These are phyloP conservation scores for Filobasidium uniguttulatum DNA, from an alignment of 1,284 basidiomycete species.

Conservation along the genomic window DNA sequence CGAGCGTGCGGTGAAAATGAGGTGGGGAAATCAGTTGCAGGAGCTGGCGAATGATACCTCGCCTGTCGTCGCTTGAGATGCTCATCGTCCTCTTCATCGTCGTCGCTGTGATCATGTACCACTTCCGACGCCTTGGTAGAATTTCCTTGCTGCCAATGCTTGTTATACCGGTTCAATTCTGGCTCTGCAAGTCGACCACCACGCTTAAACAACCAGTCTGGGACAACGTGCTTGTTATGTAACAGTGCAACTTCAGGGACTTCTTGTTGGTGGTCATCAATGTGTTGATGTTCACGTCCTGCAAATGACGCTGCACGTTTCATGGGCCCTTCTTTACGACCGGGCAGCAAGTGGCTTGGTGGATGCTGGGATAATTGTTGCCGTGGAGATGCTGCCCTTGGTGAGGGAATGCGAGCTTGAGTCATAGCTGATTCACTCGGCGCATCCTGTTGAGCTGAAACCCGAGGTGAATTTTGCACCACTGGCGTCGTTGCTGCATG, in stretches of 20 bases:
- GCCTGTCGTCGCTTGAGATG: neutral
- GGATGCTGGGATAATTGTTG: too few species aligned
- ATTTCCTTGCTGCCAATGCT: constrained; percentile 7
- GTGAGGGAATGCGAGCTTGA: neutral
- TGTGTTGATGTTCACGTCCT: constrained; percentile 8
- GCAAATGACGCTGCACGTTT: constrained; percentile 7
- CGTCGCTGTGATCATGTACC: too few species aligned
- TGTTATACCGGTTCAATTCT: constrained; percentile 15
- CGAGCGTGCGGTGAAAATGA: constrained; percentile 3
- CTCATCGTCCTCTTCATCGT: constrained; percentile 10
- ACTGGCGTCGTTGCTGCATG: constrained; percentile 19
- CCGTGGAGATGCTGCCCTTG: neutral
- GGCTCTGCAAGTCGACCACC: constrained; percentile 15
- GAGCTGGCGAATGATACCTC: constrained; percentile 2
- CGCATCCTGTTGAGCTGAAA: too few species aligned
- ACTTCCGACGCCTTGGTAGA: neutral
- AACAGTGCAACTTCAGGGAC: constrained; percentile 79
- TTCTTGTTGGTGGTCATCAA: constrained; percentile 44
- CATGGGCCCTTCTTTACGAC: too few species aligned
- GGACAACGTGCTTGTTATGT: constrained; percentile 87
- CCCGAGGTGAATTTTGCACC: constrained; percentile 37
- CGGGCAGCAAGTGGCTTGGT: neutral
- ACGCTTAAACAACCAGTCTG: constrained; percentile 63
- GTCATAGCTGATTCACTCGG: neutral
- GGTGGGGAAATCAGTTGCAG: constrained; percentile 6